phyloP scores from a whole-genome alignment of 192 early-diverging fungal species.

The Tieghemiomyces parasiticus region DNA sequence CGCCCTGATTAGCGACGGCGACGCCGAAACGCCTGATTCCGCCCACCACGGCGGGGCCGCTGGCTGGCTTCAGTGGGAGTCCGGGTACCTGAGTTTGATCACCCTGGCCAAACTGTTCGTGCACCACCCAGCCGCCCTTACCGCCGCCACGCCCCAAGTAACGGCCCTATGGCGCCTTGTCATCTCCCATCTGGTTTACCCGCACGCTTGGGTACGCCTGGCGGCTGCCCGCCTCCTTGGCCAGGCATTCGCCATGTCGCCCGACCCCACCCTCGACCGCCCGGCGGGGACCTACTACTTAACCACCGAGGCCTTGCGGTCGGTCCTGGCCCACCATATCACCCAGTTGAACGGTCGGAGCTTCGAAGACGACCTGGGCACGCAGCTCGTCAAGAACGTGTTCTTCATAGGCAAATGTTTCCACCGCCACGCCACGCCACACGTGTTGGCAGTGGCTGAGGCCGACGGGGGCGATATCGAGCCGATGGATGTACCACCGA shows the following conservation, averaged over 20 bases:
- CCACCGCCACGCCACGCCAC: too few species aligned
- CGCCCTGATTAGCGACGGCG: constrained; percentile 17
- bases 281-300: constrained; percentile 19
- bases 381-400: constrained; percentile 86
- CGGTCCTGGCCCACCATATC: constrained; percentile 32
- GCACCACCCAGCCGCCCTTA: constrained; percentile 22
- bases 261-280: constrained; percentile 30
- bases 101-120: constrained; percentile 57
- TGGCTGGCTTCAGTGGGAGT: constrained; percentile 51
- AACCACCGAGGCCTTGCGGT: constrained; percentile 25
- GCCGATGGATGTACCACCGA: too few species aligned
- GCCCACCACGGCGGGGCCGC: constrained; percentile 19
- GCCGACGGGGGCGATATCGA: too few species aligned
- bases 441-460: too few species aligned
- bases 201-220: constrained; percentile 81
- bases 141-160: constrained; percentile 12
- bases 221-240: constrained; percentile 59
- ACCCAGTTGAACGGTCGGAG: constrained; percentile 50
- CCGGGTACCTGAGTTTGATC: constrained; percentile 66
- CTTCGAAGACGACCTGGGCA: constrained; percentile 63
- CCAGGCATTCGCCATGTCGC: constrained; percentile 51
- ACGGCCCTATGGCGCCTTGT: constrained; percentile 52
- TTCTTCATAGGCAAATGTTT: constrained; percentile 79
- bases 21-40: constrained; percentile 34
- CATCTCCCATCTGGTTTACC: constrained; percentile 57